phyloP scores from a whole-genome alignment of 352 stramenopile genomes.

The Blastocystis sp. region DNA sequence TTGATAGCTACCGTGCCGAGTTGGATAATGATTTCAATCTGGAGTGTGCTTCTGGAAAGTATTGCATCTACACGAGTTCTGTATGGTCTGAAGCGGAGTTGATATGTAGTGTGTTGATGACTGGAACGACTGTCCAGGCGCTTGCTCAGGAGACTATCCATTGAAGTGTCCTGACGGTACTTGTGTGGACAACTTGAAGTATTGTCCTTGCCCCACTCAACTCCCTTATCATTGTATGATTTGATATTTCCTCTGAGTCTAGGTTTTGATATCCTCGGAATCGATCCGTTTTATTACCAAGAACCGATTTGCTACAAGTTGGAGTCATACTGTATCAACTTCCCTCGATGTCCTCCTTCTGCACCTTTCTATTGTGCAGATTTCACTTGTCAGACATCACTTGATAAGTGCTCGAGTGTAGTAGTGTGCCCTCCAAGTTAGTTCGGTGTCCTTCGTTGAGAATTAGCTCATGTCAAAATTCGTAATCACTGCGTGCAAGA shows the following conservation, averaged over 20 bases:
- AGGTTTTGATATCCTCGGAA: not conserved
- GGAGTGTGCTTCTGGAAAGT: not conserved
- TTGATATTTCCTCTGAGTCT: not conserved
- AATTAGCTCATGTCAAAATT: constrained; percentile 28
- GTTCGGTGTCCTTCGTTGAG: not conserved
- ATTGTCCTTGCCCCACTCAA: not conserved
- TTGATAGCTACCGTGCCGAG: not conserved
- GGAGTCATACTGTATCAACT: not conserved
- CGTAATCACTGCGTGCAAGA: constrained; percentile 25
- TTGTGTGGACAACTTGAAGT: not conserved
- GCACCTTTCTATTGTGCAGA: constrained; percentile 26
- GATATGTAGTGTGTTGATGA: not conserved
- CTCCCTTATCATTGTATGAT: not conserved
- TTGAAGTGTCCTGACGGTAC: constrained; percentile 10
- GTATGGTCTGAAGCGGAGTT: not conserved
- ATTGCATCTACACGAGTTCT: not conserved
- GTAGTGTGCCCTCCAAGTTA: constrained; percentile 8
- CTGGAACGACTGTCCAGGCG: constrained; percentile 11
- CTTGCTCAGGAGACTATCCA: not conserved
- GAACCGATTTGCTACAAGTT: not conserved
- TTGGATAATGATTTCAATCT: constrained; percentile 32
- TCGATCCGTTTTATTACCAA: not conserved
- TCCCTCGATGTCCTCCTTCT: not conserved
- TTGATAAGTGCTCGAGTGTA: not conserved
- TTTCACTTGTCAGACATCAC: constrained; percentile 29